These are phyloP conservation scores for Phialophora macrospora DNA, from an alignment of 2,329 filamentous ascomycete species.

Conservation along the genomic window DNA sequence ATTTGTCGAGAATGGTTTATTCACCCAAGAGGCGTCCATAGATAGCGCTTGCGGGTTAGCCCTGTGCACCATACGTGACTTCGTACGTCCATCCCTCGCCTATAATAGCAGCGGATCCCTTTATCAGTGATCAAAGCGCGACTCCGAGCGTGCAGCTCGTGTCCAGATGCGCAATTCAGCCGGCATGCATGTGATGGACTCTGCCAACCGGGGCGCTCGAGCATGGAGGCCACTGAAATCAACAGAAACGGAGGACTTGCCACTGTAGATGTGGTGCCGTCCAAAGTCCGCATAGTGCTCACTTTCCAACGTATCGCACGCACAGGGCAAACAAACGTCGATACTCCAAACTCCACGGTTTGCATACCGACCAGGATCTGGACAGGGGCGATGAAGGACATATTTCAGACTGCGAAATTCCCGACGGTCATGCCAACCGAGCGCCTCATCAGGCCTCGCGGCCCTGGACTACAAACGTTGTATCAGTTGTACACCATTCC, in stretches of 20 bases:
- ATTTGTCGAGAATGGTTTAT: constrained; percentile 20
- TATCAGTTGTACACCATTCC: not conserved
- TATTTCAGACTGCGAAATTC: not conserved
- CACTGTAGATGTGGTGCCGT: too few species aligned
- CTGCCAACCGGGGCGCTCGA: too few species aligned
- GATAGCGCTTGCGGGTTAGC: constrained; percentile 1
- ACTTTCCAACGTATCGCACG: too few species aligned
- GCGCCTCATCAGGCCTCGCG: not conserved
- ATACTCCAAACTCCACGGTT: too few species aligned
- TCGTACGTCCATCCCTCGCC: constrained; percentile 43
- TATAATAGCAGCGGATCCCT: not conserved
- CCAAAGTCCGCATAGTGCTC: too few species aligned
- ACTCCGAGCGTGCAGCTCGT: too few species aligned
- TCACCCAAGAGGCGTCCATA: constrained; percentile 15
- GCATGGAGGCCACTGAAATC: too few species aligned
- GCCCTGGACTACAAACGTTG: not conserved
- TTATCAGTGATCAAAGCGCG: too few species aligned
- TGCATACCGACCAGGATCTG: not conserved
- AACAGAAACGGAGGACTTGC: too few species aligned
- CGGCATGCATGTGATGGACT: too few species aligned
- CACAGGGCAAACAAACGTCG: too few species aligned
- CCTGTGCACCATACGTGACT: constrained; percentile 6
- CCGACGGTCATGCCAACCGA: not conserved
- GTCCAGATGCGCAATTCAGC: too few species aligned
- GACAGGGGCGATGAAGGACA: not conserved